Percentiles rank a stretch among this genome's conserved stretches.
phyloP scores from a whole-genome alignment of 2,329 filamentous ascomycete species.

The Talaromyces islandicus region DNA sequence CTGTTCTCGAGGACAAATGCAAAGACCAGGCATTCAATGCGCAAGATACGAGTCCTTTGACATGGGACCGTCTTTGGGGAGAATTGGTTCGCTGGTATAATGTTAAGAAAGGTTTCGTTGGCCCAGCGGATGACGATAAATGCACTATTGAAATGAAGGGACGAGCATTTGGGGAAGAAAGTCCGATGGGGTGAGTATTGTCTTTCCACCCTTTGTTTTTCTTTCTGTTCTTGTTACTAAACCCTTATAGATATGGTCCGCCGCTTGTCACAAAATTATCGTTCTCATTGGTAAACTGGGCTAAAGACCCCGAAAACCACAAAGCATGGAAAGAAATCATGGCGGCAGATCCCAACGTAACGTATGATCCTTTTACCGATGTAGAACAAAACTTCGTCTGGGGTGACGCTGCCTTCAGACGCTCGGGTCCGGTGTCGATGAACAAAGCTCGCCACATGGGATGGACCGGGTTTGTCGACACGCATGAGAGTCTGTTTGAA shows the following conservation, averaged over 20 bases:
- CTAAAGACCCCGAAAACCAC: neutral
- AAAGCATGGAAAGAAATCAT: neutral
- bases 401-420: neutral
- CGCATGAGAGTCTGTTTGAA: neutral
- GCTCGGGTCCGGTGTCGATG: neutral
- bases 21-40: conserved; percentile 1
- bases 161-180: neutral
- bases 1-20: neutral
- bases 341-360: neutral
- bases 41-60: neutral
- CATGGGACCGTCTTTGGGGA: neutral
- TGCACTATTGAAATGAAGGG: neutral
- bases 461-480: neutral
- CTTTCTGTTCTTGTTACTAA: neutral
- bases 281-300: neutral
- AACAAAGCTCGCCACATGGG: neutral
- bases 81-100: neutral
- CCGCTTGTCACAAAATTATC: neutral
- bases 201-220: neutral
- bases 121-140: neutral
- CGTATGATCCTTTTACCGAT: neutral
- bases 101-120: neutral
- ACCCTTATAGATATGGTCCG: neutral
- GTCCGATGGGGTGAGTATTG: neutral
- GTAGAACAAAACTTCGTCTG: neutral